Percentiles rank a stretch among this genome's conserved stretches.
Conservation (phyloP, 305 asterid species). For the Fraxinus xanthoxyloides region DNA sequence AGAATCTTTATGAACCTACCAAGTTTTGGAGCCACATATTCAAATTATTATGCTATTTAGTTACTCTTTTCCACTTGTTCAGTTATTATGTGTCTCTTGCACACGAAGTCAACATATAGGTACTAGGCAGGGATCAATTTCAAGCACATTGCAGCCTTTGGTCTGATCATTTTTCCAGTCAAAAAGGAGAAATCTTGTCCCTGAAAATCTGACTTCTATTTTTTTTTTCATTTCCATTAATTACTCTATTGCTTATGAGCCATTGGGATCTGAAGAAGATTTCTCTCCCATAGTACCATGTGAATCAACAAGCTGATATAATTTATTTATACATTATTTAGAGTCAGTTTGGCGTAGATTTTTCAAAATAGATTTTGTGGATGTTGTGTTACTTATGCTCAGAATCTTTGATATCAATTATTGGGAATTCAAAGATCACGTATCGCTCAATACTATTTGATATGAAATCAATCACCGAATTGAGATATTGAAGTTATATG, state of each 20-base stretch:
- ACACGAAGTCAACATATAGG: not conserved
- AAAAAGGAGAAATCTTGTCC: conserved; percentile 5
- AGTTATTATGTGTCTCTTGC: not conserved
- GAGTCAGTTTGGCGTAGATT: no score
- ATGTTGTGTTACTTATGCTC: no score
- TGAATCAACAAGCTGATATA: not conserved
- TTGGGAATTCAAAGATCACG: no score
- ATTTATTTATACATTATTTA: no score
- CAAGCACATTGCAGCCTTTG: conserved; percentile 18
- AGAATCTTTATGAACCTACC: not conserved
- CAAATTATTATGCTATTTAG: not conserved
- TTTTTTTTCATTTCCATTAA: not conserved
- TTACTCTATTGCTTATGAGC: not conserved
- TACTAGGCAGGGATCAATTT: conserved; percentile 9
- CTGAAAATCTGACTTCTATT: conserved; percentile 1
- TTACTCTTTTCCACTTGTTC: not conserved
- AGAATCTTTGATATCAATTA: no score
- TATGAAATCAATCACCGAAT: no score
- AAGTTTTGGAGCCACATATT: not conserved
- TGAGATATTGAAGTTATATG: no score
- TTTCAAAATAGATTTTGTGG: no score
- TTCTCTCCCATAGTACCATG: not conserved
- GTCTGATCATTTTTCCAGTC: conserved; percentile 7
- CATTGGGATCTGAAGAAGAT: no score
- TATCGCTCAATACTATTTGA: no score